These are phyloP conservation scores for Colletotrichum truncatum DNA, from an alignment of 2,329 filamentous ascomycete genomes.

Conservation along the genomic window DNA sequence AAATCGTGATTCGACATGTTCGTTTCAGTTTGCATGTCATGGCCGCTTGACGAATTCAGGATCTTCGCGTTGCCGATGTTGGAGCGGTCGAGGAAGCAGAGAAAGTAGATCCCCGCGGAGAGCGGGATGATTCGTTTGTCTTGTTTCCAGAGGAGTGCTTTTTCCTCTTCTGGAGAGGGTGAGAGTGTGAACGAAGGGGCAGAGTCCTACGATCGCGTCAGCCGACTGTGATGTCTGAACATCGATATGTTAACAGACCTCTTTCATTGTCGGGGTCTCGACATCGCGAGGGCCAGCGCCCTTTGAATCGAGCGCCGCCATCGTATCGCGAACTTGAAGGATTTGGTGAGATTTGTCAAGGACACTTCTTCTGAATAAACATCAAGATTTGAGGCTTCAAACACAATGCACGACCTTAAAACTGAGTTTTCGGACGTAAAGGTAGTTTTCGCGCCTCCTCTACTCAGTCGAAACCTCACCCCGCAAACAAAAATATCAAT, in stretches of 20 bases:
- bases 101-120: constrained; percentile 70
- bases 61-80: constrained; percentile 78
- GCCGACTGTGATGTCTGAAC: accelerated
- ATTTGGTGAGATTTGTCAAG: background rate
- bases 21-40: constrained; percentile 71
- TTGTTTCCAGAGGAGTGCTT: constrained; percentile 62
- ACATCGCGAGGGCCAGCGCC: background rate
- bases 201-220: background rate
- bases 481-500: background rate
- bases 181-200: background rate
- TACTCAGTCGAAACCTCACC: background rate
- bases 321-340: background rate
- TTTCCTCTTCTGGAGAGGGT: constrained; percentile 37
- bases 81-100: constrained; percentile 73
- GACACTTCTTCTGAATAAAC: too few species aligned
- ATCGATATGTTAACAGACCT: accelerated
- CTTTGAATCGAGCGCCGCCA: background rate
- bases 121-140: constrained; percentile 72
- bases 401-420: background rate
- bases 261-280: constrained; percentile 10
- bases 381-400: too few species aligned
- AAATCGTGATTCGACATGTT: constrained; percentile 70
- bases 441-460: background rate
- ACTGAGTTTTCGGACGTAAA: background rate
- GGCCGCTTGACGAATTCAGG: constrained; percentile 65